Evolutionary conservation across 2,329 filamentous ascomycete species (phyloP), one percentile per base, ranked within the genome.

Genomic region (Aspergillus tanneri): DNA sequence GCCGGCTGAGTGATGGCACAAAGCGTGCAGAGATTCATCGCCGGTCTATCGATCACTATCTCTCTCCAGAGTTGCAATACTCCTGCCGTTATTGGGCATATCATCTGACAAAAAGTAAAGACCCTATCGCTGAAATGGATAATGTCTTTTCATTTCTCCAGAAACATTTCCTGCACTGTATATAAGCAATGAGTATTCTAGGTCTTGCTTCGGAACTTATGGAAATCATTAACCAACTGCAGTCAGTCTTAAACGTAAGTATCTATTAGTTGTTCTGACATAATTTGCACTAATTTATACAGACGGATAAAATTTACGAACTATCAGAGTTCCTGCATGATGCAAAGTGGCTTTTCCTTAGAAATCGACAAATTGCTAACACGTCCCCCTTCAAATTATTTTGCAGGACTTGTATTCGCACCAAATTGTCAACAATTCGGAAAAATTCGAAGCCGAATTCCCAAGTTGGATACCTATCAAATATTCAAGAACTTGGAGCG

Each of bases 351-450:
- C 69, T 71, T 51, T 40, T 68, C 27, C 52, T 66, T 0, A 56
- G 54, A 40, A 59, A 63, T 43, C 21, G 48, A n/a, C 51, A 60
- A 8, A 58, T 70, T 22, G 52, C 61, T 23, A 53, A 66, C 27
- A 39, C 41, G 25, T 58, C 60, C 9, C 70, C 69, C 7, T 63
- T 72, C 21, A 66, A 72, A 50, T n/a, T 72, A 72, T 49, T 57
- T 14, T 21, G 61, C 62, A 9, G 68, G 63, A 2, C 47, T 71
- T 0, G 34, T 66, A 12, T 72, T 71, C 47, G 49, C 55, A 21
- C 68, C 67, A 16, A 37, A 41, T 41, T 7, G 6, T 61, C 58
- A 42, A 51, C 62, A 10, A 51, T 70, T 18, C 50, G 60, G 42
- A 53, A 21, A 39, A 41, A 3, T 68, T 64, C 52, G 9, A 43